Percentiles rank a stretch among this genome's conserved stretches.
Evolutionary conservation across 2,329 filamentous ascomycete species (phyloP).

Genomic region (Talaromyces rugulosus): DNA sequence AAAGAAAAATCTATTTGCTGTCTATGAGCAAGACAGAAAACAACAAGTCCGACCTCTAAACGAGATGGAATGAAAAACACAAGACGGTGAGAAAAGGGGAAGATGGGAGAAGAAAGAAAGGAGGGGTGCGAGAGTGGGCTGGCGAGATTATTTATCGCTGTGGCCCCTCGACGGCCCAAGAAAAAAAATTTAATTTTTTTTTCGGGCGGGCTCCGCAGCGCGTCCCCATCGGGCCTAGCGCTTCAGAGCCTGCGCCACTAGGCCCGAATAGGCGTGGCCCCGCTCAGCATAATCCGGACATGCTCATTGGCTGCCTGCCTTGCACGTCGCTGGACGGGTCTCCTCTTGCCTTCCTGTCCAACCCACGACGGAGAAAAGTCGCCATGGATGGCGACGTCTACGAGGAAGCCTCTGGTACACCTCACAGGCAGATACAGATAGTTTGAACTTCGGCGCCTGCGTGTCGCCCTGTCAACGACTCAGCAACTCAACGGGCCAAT

Average conservation of each 20-base stretch:
- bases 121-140: constrained; percentile 15
- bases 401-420: background rate
- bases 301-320: constrained; percentile 3
- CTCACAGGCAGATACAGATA: background rate
- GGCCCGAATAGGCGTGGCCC: constrained; percentile 1
- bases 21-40: constrained; percentile 29
- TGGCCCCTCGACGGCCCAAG: constrained; percentile 20
- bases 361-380: background rate
- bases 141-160: constrained; percentile 35
- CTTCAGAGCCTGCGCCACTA: constrained; percentile 13
- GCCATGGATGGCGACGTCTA: background rate
- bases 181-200: constrained; percentile 15
- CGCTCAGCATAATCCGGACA: background rate
- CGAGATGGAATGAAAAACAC: constrained; percentile 15
- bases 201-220: constrained; percentile 21
- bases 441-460: background rate
- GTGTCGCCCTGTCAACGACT: background rate
- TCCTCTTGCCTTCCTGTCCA: background rate
- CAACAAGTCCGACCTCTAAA: constrained; percentile 31
- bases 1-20: constrained; percentile 29
- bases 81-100: constrained; percentile 14
- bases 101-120: constrained; percentile 15
- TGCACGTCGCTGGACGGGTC: too few species aligned
- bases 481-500: background rate
- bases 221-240: constrained; percentile 17